A percentile compares a stretch with the other conserved stretches of the same genome.
Conservation (phyloP, 202 grass and related monocot species). For the Brachypodium distachyon region DNA sequence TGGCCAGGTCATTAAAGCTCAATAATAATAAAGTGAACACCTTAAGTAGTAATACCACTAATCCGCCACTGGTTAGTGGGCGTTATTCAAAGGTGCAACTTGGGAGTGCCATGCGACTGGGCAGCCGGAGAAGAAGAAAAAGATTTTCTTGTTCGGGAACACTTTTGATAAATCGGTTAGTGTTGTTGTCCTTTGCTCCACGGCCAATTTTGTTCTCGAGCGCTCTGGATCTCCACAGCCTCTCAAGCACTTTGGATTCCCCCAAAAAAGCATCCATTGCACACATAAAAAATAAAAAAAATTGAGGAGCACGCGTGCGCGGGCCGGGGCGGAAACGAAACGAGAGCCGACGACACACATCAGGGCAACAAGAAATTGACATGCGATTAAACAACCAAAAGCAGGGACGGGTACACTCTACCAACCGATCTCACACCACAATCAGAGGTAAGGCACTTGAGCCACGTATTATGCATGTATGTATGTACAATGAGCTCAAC, state of each 20-base stretch:
- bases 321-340: constrained; percentile 18
- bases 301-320: background rate
- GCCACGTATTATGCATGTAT: constrained; percentile 5
- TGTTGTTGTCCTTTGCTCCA: background rate
- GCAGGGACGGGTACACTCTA: constrained; percentile 26
- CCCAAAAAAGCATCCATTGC: background rate
- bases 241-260: background rate
- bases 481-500: constrained; percentile 45
- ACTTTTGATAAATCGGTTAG: no score
- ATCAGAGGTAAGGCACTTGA: constrained; percentile 36
- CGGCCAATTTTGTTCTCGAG: background rate
- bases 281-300: background rate
- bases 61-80: no score
- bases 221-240: background rate
- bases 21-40: no score
- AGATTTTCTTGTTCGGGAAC: no score
- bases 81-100: no score
- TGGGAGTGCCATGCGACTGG: no score
- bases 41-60: no score
- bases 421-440: constrained; percentile 16
- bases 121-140: no score
- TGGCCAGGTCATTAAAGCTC: no score
- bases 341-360: background rate
- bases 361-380: constrained; percentile 28
- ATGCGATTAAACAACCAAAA: constrained; percentile 21